phyloP scores from a whole-genome alignment of 306 rosid species.

The Alnus rubra region DNA sequence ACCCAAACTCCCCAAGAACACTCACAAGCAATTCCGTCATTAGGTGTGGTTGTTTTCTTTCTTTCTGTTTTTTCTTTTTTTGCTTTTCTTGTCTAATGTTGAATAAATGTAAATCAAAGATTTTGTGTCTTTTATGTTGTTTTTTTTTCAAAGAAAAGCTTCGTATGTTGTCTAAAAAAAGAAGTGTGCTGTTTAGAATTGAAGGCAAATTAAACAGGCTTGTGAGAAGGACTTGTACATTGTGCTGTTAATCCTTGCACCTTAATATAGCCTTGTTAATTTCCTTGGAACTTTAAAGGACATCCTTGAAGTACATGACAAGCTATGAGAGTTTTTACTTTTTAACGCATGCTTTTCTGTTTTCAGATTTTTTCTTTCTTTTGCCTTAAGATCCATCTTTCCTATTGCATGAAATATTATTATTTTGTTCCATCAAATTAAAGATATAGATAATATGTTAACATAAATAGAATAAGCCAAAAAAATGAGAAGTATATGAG shows the following conservation, averaged over 20 bases:
- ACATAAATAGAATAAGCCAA: no score
- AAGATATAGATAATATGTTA: no score
- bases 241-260: neutral
- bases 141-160: no score
- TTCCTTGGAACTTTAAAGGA: neutral
- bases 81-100: neutral
- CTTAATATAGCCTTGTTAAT: neutral
- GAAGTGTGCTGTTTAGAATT: neutral
- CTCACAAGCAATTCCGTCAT: neutral
- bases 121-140: no score
- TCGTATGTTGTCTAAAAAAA: no score
- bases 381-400: no score
- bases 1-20: neutral
- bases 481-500: no score
- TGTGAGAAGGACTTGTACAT: neutral
- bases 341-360: neutral
- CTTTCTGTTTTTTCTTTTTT: neutral
- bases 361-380: neutral
- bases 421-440: no score
- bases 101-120: neutral
- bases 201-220: neutral
- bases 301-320: neutral
- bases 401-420: no score
- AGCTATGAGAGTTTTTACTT: neutral
- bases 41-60: neutral